A percentile compares a stretch with the other conserved stretches of the same genome.
These are phyloP conservation scores for Adiantum capillusveneris DNA, from an alignment of 75 land plant species.

Conservation along the genomic window DNA sequence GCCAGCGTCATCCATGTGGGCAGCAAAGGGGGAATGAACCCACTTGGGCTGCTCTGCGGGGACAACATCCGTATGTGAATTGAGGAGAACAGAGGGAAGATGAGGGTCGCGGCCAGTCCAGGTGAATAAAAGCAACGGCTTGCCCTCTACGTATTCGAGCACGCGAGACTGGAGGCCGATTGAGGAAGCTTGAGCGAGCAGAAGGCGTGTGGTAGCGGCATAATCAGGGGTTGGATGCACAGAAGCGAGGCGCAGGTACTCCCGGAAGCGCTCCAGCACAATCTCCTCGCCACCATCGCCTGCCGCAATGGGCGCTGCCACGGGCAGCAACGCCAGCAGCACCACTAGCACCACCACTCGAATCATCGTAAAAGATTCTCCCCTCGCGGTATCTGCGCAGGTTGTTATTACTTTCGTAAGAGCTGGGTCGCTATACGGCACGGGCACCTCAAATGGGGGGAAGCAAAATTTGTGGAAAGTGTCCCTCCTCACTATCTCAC, in stretches of 20 bases:
- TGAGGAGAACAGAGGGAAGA: constrained; percentile 75
- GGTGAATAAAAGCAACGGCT: constrained; percentile 72
- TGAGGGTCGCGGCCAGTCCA: constrained; percentile 62
- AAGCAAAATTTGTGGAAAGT: too few relatives aligned
- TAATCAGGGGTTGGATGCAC: constrained; percentile 76
- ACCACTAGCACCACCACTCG: neutral
- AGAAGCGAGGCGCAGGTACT: constrained; percentile 72
- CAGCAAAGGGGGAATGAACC: constrained; percentile 63
- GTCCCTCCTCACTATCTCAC: too few relatives aligned
- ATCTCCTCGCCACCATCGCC: neutral
- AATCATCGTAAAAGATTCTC: too few relatives aligned
- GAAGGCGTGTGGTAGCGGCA: constrained; percentile 40
- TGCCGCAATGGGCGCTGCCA: neutral
- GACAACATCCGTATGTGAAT: constrained; percentile 94
- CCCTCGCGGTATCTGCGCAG: too few relatives aligned
- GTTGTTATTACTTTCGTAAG: too few relatives aligned
- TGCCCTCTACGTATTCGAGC: constrained; percentile 53
- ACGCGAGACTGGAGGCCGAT: constrained; percentile 33
- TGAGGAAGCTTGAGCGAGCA: constrained; percentile 44
- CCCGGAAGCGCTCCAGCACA: constrained; percentile 39
- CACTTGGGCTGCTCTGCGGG: constrained; percentile 67
- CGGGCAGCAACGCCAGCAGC: neutral
- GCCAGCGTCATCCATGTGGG: constrained; percentile 45
- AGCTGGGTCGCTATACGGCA: too few relatives aligned
- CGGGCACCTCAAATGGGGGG: too few relatives aligned